phyloP scores from a whole-genome alignment of 2,329 filamentous ascomycete genomes.

The Colletotrichum gloeosporioides region DNA sequence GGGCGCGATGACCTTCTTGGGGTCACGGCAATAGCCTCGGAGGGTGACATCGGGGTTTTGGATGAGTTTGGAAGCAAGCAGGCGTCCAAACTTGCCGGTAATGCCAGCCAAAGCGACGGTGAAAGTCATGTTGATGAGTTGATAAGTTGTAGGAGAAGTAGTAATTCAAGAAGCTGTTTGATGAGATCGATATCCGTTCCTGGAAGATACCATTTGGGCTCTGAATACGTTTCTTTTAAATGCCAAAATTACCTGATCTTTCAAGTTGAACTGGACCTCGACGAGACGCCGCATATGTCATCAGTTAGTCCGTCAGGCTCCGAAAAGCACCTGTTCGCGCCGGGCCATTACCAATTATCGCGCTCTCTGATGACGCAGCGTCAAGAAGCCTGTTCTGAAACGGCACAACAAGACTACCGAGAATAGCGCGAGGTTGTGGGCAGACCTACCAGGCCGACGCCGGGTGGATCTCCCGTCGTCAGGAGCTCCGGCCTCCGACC shows the following conservation, averaged over 20 bases:
- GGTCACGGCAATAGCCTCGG: conserved; percentile 32
- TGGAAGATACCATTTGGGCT: background rate
- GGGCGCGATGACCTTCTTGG: conserved; percentile 26
- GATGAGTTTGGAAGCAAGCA: conserved; percentile 32
- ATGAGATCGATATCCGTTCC: background rate
- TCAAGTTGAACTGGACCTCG: background rate
- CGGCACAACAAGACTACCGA: background rate
- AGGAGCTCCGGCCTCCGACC: background rate
- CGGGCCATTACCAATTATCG: background rate
- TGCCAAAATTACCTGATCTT: background rate
- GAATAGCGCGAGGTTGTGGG: background rate
- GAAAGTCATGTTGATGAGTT: background rate
- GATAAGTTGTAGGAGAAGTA: background rate
- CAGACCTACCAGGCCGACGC: background rate
- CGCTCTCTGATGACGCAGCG: background rate
- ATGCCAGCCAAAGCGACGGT: conserved; percentile 37
- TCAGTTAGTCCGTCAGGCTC: background rate
- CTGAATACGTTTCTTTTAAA: background rate
- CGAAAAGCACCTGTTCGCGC: background rate
- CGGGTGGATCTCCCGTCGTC: background rate
- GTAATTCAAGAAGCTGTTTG: background rate
- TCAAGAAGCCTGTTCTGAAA: background rate
- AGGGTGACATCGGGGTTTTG: conserved; percentile 29
- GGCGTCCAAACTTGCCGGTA: conserved; percentile 35
- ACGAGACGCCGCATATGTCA: background rate